These are phyloP conservation scores for Suillus sp. DNA, from an alignment of 768 basidiomycete genomes.

Conservation along the genomic window DNA sequence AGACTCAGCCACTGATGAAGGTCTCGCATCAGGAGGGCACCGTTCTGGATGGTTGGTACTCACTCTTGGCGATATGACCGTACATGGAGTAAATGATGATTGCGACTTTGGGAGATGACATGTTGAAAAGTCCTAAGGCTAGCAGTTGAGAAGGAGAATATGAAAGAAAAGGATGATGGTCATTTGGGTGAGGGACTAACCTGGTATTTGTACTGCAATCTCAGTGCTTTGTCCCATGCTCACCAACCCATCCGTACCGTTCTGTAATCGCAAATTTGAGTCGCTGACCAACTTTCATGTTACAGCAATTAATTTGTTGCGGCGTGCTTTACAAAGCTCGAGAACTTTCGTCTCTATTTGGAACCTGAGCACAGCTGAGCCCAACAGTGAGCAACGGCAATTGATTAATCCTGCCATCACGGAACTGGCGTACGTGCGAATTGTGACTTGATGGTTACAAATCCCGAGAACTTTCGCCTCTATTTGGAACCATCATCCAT, in stretches of 20 bases:
- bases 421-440: background rate
- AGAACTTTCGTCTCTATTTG: background rate
- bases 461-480: constrained; percentile 17
- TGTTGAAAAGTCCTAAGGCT: constrained; percentile 18
- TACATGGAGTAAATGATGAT: constrained; percentile 79
- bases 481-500: constrained; percentile 3
- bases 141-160: constrained; percentile 7
- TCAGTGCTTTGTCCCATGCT: background rate
- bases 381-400: background rate
- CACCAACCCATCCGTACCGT: no score
- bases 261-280: background rate
- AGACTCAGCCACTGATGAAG: constrained; percentile 58
- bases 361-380: background rate
- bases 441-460: constrained; percentile 4
- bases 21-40: constrained; percentile 9
- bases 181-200: background rate
- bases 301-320: no score
- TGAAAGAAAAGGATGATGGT: constrained; percentile 2
- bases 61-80: constrained; percentile 71
- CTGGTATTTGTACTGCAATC: constrained; percentile 19
- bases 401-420: no score
- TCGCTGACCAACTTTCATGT: no score
- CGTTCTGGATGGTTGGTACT: constrained; percentile 25
- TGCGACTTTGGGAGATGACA: constrained; percentile 57
- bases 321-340: background rate